Evolutionary conservation across 495 filamentous ascomycete genomes (phyloP).

Genomic region (Aspergillus incahuasiensis): DNA sequence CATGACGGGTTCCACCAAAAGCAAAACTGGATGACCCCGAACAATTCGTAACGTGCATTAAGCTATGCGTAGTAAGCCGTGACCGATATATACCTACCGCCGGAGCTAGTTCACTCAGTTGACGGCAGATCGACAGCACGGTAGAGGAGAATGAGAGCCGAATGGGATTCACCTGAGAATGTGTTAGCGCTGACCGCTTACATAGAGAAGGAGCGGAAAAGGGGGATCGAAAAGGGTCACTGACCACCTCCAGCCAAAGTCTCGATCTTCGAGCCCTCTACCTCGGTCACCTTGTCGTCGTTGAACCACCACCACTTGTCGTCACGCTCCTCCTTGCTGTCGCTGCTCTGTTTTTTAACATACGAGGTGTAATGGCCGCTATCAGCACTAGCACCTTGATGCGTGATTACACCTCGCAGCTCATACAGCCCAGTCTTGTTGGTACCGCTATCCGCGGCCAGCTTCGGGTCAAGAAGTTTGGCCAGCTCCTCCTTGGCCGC

Average conservation of each 20-base stretch:
- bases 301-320: constrained; percentile 99
- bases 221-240: constrained; percentile 19
- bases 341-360: constrained; percentile 80
- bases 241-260: constrained; percentile 82
- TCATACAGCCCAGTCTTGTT: constrained; percentile 95
- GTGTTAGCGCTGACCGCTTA: not conserved
- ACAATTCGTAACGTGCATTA: not conserved
- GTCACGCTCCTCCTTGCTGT: constrained; percentile 70
- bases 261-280: constrained; percentile 86
- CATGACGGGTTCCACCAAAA: not conserved
- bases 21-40: not conserved
- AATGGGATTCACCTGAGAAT: constrained; percentile 74
- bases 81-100: not conserved
- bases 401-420: constrained; percentile 90
- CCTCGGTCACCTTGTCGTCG: constrained; percentile 94
- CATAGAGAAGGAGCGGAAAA: not conserved
- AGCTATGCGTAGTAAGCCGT: not conserved
- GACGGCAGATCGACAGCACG: constrained; percentile 68
- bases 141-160: constrained; percentile 89
- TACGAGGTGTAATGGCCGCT: constrained; percentile 98
- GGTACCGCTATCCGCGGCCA: constrained; percentile 70
- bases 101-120: constrained; percentile 32
- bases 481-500: constrained; percentile 80
- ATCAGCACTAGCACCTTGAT: constrained; percentile 94
- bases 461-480: constrained; percentile 62